A percentile compares a stretch with the other conserved stretches of the same genome.
Evolutionary conservation across 202 grass and related monocot genomes (phyloP).

Genomic region (Musa balbisiana): DNA sequence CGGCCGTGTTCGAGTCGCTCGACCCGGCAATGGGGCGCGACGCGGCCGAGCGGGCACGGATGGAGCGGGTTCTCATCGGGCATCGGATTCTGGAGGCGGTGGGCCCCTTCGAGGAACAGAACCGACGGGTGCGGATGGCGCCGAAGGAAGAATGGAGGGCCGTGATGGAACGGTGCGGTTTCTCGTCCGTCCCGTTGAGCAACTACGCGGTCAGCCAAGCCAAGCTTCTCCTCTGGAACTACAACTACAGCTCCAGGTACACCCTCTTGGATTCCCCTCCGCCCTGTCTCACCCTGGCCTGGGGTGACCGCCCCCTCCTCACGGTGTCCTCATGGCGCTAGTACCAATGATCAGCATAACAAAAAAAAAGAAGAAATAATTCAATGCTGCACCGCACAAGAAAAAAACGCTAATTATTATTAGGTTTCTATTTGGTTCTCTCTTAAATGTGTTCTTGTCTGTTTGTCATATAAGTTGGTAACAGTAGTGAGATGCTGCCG

Average conservation of each 20-base stretch:
- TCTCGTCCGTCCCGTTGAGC: conserved; percentile 50
- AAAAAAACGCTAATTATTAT: not conserved
- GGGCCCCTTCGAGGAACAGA: conserved; percentile 38
- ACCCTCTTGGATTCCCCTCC: conserved; percentile 45
- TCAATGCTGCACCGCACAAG: not conserved
- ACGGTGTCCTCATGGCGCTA: conserved; percentile 93
- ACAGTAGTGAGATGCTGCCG: too few species aligned
- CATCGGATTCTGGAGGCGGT: conserved; percentile 54
- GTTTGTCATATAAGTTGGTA: not conserved
- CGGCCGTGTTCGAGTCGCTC: conserved; percentile 65
- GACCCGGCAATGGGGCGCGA: conserved; percentile 72
- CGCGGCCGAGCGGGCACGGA: conserved; percentile 43
- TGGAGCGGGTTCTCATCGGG: conserved; percentile 81
- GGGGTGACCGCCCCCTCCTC: conserved; percentile 67
- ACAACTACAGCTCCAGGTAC: conserved; percentile 78
- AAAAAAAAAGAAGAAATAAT: not conserved
- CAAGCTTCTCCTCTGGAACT: conserved; percentile 84
- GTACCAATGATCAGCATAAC: not conserved
- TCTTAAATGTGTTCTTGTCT: not conserved
- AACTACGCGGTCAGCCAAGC: conserved; percentile 94
- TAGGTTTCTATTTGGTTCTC: not conserved
- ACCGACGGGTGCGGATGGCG: conserved; percentile 66
- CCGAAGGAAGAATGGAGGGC: conserved; percentile 53
- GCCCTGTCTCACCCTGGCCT: conserved; percentile 65
- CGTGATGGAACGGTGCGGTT: conserved; percentile 64